Base-by-base conservation (phyloP, 2,329 filamentous ascomycete species). In the Thermoascus crustaceus region DNA sequence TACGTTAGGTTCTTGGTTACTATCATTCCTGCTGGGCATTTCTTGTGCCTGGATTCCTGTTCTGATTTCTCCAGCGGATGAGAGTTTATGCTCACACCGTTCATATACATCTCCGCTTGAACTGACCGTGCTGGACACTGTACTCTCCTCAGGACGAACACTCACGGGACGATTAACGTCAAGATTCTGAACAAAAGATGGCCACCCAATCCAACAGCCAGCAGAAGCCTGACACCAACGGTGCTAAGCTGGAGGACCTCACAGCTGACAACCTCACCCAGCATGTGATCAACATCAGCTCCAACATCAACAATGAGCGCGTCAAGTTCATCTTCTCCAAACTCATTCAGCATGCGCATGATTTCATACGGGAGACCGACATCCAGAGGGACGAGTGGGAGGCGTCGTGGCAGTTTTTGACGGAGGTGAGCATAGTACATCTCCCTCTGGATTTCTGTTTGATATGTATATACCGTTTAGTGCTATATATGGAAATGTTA, bases 241-340 rank as follows among this genome's bases (percentile, higher is more conserved):
- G 14, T 7, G 26, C 32, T 4, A 35, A 27, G 32, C 22, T 35
- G 16, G 30, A 32, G 30, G 40, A 39, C n/a, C 20, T 42, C 13
- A 42, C 34, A 16, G 30, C 35, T 8, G 40, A 42, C 2, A 40
- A 37, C 19, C 32, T 42, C 26, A 42, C 37, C 5, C 27, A 39
- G 13, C 39, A 42, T 32, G 40, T 40, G 16, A 42, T 40, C 19
- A 39, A 42, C 21, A 42, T 42, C 26, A 42, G 36, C 16, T 40
- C 40, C 25, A 37, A 37, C 33, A 40, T 38, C 17, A 23, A 34
- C 19, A 42, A 42, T 4, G 32, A 38, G 10, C 37, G 40, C 7
- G 7, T 42, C 9, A 34, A 38, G 7, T 42, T 22, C n/a, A 26
- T 40, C 3, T 40, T 42, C 5, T 21, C 32, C 7, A 37, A 34